Percentiles rank a stretch among this genome's conserved stretches.
Conservation (phyloP, 1,139 yeast genomes). For the Blastobotrys illinoisensis region DNA sequence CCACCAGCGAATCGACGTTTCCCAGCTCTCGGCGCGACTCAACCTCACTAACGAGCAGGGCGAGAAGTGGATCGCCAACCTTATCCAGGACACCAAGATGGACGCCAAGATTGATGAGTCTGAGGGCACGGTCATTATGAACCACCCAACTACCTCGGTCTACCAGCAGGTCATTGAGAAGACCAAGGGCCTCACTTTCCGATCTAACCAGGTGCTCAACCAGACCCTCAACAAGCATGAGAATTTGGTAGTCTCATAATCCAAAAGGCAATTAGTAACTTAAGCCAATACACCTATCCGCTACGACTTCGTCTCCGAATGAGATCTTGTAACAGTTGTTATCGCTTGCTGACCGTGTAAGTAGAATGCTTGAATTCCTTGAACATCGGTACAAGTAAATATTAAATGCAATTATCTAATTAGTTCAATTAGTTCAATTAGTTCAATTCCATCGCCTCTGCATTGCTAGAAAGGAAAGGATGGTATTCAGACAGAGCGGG, state of each 20-base stretch:
- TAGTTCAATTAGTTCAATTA: not conserved
- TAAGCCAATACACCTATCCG: too few relatives aligned
- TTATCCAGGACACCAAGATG: constrained; percentile 45
- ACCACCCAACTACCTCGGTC: constrained; percentile 42
- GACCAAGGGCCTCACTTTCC: constrained; percentile 53
- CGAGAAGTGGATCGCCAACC: constrained; percentile 46
- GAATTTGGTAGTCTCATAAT: constrained; percentile 15
- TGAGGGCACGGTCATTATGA: constrained; percentile 44
- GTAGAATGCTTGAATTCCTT: too few relatives aligned
- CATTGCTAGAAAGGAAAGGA: not conserved
- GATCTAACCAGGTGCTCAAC: constrained; percentile 47
- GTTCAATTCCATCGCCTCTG: not conserved
- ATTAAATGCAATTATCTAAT: not conserved
- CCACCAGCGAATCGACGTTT: constrained; percentile 44
- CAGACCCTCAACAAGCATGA: constrained; percentile 31
- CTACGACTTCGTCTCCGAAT: too few relatives aligned
- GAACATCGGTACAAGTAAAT: too few relatives aligned
- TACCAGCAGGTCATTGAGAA: constrained; percentile 56
- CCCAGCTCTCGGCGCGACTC: constrained; percentile 40
- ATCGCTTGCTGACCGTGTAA: too few relatives aligned
- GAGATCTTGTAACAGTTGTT: too few relatives aligned
- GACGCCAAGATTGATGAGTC: constrained; percentile 48
- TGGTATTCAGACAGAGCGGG: not conserved
- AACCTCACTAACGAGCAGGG: constrained; percentile 43
- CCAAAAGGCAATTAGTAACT: not conserved